phyloP scores from a whole-genome alignment of 2,329 filamentous ascomycete species.

The Ceratocystis harringtonii region DNA sequence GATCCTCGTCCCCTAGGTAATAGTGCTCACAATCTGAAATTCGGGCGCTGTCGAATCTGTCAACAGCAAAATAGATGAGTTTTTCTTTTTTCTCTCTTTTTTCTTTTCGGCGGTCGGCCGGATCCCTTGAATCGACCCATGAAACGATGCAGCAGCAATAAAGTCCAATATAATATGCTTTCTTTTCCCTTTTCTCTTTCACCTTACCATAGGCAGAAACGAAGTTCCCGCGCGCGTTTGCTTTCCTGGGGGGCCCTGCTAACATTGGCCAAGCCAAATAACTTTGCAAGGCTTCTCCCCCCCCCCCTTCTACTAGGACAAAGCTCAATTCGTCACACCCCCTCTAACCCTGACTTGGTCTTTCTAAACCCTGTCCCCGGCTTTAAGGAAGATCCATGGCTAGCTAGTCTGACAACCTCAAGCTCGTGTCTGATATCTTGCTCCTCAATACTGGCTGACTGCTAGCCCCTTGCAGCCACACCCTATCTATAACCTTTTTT shows the following conservation, averaged over 20 bases:
- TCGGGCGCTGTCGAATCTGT: background rate
- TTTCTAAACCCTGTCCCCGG: too few species aligned
- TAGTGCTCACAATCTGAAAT: background rate
- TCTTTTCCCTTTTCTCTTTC: background rate
- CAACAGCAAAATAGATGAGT: background rate
- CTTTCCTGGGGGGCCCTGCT: background rate
- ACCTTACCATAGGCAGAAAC: background rate
- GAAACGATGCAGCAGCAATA: background rate
- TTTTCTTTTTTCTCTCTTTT: background rate
- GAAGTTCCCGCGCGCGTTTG: conserved; percentile 3
- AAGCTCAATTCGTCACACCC: too few species aligned
- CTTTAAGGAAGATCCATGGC: too few species aligned
- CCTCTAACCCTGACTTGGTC: background rate
- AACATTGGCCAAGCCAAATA: background rate
- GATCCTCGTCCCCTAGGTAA: background rate
- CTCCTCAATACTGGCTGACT: background rate
- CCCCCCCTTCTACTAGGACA: background rate
- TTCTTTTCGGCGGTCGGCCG: background rate
- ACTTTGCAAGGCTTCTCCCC: background rate
- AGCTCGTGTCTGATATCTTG: background rate
- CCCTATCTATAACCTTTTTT: too few species aligned
- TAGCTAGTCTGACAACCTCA: background rate
- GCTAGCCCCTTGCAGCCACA: too few species aligned
- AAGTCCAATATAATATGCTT: background rate
- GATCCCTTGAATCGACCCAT: background rate